Evolutionary conservation across 768 basidiomycete species (phyloP).

Genomic region (Leccinum variicolor): DNA sequence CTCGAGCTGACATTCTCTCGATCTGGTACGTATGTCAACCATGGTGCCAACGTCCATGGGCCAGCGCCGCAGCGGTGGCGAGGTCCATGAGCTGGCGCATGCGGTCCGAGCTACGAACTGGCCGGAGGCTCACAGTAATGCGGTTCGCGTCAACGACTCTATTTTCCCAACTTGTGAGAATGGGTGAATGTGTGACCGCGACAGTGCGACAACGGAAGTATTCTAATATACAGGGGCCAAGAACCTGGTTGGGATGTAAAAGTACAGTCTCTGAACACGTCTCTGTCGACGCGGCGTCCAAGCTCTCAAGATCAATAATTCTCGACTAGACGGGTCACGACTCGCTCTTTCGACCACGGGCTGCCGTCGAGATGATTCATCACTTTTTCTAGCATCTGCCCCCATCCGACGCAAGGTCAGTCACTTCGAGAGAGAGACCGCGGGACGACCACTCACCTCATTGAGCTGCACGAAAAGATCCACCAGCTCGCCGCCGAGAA

Average conservation of each 20-base stretch:
- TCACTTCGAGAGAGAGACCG: background rate
- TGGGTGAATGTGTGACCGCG: too few relatives aligned
- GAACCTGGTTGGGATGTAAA: too few relatives aligned
- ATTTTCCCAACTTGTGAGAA: background rate
- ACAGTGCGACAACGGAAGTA: background rate
- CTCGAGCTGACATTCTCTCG: too few relatives aligned
- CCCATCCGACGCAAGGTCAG: background rate
- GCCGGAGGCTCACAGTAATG: too few relatives aligned
- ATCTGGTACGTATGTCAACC: too few relatives aligned
- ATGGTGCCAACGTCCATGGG: too few relatives aligned
- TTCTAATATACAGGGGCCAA: background rate
- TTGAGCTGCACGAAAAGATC: conserved; percentile 47
- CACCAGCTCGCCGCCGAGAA: conserved; percentile 47
- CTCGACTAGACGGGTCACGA: conserved; percentile 31
- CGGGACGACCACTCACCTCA: conserved; percentile 37
- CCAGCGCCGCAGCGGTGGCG: background rate
- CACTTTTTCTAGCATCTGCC: conserved; percentile 17
- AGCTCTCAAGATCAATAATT: conserved; percentile 14
- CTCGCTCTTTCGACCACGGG: conserved; percentile 28
- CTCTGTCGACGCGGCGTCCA: background rate
- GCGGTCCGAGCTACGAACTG: background rate
- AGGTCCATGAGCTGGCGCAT: background rate
- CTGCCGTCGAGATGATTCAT: conserved; percentile 21
- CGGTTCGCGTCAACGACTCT: background rate
- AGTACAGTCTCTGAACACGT: too few relatives aligned